These are phyloP conservation scores for Pezicula radicicola DNA, from an alignment of 2,329 filamentous ascomycete species.

Conservation along the genomic window DNA sequence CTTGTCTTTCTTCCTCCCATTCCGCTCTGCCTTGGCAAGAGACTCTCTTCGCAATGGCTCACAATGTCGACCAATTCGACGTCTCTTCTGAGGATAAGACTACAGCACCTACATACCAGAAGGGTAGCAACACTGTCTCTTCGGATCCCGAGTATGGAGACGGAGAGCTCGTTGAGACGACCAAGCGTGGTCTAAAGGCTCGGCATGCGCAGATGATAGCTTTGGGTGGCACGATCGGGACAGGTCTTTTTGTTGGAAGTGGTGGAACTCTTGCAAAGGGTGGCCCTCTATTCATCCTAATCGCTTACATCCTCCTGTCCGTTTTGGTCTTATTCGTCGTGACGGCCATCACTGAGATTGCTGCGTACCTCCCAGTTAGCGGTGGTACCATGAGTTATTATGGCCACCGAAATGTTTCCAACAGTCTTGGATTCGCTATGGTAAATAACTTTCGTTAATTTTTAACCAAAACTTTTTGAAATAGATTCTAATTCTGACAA, in stretches of 20 bases:
- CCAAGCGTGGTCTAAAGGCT: constrained; percentile 26
- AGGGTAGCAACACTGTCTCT: neutral
- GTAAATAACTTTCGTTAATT: no score
- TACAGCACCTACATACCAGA: neutral
- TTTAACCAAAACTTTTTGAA: no score
- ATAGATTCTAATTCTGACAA: no score
- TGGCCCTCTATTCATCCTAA: constrained; percentile 42
- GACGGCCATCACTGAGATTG: constrained; percentile 53
- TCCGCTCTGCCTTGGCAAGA: neutral
- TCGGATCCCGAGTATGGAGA: neutral
- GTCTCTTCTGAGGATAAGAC: neutral
- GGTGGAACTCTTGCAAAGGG: constrained; percentile 39
- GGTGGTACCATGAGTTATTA: constrained; percentile 49
- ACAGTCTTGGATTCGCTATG: constrained; percentile 40
- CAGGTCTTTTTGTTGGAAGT: constrained; percentile 40
- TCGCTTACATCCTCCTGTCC: constrained; percentile 40
- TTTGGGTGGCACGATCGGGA: constrained; percentile 41
- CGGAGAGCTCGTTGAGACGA: constrained; percentile 4
- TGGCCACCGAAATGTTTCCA: constrained; percentile 40
- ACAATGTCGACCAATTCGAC: neutral
- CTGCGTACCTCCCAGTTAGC: constrained; percentile 54
- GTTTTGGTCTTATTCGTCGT: constrained; percentile 44
- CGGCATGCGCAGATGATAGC: constrained; percentile 29
- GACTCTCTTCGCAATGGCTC: neutral
- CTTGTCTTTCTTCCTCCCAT: neutral